A percentile compares a stretch with the other conserved stretches of the same genome.
Conservation (phyloP, 441 rosid species). For the Codiaeum variegatum region DNA sequence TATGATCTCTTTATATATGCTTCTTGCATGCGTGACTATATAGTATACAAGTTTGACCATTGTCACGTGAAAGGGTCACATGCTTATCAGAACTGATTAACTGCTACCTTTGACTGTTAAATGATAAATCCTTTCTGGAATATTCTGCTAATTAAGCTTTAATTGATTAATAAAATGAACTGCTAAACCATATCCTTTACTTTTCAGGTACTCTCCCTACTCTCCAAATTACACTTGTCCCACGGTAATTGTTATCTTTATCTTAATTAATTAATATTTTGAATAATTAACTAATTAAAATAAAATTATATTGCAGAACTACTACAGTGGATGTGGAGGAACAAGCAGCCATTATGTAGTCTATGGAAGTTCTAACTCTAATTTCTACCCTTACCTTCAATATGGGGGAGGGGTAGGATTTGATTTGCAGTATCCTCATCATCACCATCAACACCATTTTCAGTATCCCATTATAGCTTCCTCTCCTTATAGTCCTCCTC, state of each 20-base stretch:
- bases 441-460: neutral
- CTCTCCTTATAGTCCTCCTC: neutral
- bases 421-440: conserved; percentile 9
- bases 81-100: neutral
- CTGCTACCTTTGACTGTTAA: neutral
- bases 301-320: neutral
- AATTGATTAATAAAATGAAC: too few species aligned
- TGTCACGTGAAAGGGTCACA: conserved; percentile 12
- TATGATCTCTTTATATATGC: neutral
- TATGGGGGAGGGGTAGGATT: conserved; percentile 8
- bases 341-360: conserved; percentile 17
- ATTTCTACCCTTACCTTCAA: conserved; percentile 8
- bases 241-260: conserved; percentile 9
- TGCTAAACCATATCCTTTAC: neutral
- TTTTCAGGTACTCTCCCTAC: conserved; percentile 10
- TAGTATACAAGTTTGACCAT: conserved; percentile 9
- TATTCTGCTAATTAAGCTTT: too few species aligned
- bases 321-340: conserved; percentile 17
- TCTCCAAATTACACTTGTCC: conserved; percentile 19
- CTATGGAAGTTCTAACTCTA: conserved; percentile 7
- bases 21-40: neutral
- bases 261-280: neutral
- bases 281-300: neutral
- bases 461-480: conserved; percentile 12
- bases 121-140: neutral